phyloP scores from a whole-genome alignment of 2,329 filamentous ascomycete species.

The Colletotrichum sp. region DNA sequence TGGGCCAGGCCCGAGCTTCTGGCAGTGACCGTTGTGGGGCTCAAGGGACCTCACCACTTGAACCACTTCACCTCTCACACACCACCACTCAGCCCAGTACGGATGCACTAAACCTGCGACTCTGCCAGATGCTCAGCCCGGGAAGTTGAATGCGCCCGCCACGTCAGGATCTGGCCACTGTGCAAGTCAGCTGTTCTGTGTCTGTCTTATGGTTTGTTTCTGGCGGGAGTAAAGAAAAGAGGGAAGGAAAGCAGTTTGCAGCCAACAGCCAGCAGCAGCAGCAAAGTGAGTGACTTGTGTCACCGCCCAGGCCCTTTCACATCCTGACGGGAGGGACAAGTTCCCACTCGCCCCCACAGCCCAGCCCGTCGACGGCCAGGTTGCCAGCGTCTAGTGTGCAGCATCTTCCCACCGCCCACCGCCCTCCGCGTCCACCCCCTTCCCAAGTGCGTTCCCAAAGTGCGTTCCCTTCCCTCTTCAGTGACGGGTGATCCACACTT shows the following conservation, averaged over 20 bases:
- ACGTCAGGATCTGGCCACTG: slow-evolving; percentile 17
- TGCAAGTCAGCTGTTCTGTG: neutral
- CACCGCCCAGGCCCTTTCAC: neutral
- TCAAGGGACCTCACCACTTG: slow-evolving; percentile 14
- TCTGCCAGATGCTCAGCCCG: neutral
- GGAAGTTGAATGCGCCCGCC: neutral
- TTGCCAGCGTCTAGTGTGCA: neutral
- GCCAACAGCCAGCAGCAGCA: neutral
- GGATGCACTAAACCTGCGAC: neutral
- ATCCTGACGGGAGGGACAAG: neutral
- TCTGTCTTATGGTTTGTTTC: neutral
- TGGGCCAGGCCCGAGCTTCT: slow-evolving; percentile 3
- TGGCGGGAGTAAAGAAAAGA: neutral
- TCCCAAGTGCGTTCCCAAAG: neutral
- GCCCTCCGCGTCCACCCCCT: neutral
- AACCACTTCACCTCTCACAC: neutral
- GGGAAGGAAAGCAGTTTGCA: neutral
- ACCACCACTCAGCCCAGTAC: neutral
- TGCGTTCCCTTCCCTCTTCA: neutral
- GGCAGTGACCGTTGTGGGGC: slow-evolving; percentile 14
- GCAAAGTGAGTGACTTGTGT: neutral
- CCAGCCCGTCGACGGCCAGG: neutral
- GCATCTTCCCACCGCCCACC: neutral
- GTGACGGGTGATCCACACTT: neutral
- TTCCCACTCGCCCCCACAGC: neutral